Conservation (phyloP, 2,329 filamentous ascomycete species). For the Neonectria faginata region DNA sequence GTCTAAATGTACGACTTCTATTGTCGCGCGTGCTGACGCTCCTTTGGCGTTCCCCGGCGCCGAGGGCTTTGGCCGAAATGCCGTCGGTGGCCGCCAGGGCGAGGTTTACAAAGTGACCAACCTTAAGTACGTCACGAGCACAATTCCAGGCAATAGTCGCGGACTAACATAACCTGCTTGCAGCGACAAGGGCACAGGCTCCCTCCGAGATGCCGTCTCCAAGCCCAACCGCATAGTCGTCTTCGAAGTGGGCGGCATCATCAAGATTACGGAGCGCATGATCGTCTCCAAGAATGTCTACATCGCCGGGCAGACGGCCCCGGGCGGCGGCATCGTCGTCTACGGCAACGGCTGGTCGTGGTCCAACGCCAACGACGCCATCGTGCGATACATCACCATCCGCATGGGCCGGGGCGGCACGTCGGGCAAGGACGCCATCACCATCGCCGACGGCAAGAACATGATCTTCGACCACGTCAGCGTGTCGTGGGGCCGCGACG, state of each 20-base stretch:
- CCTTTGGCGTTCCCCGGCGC: slow-evolving; percentile 52
- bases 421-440: slow-evolving; percentile 66
- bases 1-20: background rate
- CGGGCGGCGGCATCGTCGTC: slow-evolving; percentile 61
- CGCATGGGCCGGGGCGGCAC: slow-evolving; percentile 63
- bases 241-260: slow-evolving; percentile 61
- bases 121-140: slow-evolving; percentile 44
- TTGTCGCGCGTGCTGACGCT: background rate
- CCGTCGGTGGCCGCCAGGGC: slow-evolving; percentile 50
- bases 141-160: background rate
- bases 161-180: background rate
- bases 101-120: slow-evolving; percentile 53
- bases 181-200: slow-evolving; percentile 52
- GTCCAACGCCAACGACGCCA: slow-evolving; percentile 63
- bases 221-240: slow-evolving; percentile 58
- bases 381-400: slow-evolving; percentile 67
- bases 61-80: slow-evolving; percentile 48
- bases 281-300: slow-evolving; percentile 57
- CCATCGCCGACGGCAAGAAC: slow-evolving; percentile 63
- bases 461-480: slow-evolving; percentile 69
- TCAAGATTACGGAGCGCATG: slow-evolving; percentile 58
- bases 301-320: slow-evolving; percentile 62
- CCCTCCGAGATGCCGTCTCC: slow-evolving; percentile 54
- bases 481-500: slow-evolving; percentile 66
- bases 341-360: slow-evolving; percentile 67